Percentiles rank a stretch among this genome's conserved stretches.
Conservation (phyloP, 495 filamentous ascomycete genomes). For the Xylaria curta region DNA sequence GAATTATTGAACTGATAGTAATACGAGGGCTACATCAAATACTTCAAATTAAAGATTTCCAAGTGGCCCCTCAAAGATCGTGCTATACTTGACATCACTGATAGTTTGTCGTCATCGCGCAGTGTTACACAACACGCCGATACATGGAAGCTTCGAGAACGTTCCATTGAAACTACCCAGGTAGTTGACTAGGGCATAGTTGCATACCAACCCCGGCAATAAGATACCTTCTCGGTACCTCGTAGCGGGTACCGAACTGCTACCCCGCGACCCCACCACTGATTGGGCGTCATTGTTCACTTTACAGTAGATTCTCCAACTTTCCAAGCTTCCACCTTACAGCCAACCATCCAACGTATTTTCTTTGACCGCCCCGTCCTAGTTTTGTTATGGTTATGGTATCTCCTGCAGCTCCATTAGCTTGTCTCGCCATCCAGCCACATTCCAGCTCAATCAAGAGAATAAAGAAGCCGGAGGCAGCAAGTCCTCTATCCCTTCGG, state of each 20-base stretch:
- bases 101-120: slow-evolving; percentile 1
- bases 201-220: neutral
- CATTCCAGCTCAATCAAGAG: slow-evolving; percentile 12
- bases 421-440: neutral
- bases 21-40: neutral
- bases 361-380: slow-evolving; percentile 24
- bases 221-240: neutral
- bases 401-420: slow-evolving; percentile 22
- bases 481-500: neutral
- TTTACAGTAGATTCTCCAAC: slow-evolving; percentile 20
- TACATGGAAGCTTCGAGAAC: slow-evolving; percentile 28
- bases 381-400: slow-evolving; percentile 22
- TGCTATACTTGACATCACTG: neutral
- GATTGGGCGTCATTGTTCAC: slow-evolving; percentile 21
- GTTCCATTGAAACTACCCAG: slow-evolving; percentile 9
- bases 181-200: neutral
- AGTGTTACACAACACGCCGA: neutral
- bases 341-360: slow-evolving; percentile 14
- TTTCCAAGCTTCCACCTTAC: slow-evolving; percentile 22
- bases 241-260: neutral
- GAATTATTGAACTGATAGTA: neutral
- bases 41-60: neutral
- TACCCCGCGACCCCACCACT: slow-evolving; percentile 28
- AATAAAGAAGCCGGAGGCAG: slow-evolving; percentile 20
- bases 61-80: neutral